Conservation (phyloP, 257 asterid species). For the Solanum chiquidenum region DNA sequence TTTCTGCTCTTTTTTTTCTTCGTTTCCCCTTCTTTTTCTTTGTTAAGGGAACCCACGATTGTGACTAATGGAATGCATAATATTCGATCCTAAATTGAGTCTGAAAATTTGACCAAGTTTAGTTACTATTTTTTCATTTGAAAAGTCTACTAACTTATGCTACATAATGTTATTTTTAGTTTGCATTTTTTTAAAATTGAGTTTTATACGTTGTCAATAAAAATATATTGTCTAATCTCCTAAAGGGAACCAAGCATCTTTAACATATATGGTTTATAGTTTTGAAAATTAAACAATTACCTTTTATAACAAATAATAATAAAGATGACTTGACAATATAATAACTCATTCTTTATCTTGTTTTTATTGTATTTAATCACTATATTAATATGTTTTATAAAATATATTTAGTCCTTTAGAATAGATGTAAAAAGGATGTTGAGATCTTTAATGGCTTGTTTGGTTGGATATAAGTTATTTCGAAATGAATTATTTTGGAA, state of each 20-base stretch:
- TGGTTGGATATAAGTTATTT: too few relatives aligned
- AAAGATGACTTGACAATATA: background rate
- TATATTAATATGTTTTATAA: background rate
- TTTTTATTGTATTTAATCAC: background rate
- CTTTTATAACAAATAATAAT: background rate
- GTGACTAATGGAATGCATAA: background rate
- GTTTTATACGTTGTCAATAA: background rate
- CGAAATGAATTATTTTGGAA: too few relatives aligned
- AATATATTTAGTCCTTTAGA: background rate
- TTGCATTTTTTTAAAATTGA: background rate
- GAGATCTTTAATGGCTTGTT: too few relatives aligned
- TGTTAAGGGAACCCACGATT: background rate
- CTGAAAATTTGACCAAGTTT: background rate
- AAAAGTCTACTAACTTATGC: background rate
- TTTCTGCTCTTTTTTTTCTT: background rate
- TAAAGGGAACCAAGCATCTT: background rate
- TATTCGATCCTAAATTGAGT: background rate
- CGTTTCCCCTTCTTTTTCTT: background rate
- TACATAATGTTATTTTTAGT: background rate
- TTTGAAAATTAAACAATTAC: background rate
- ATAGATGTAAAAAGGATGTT: background rate
- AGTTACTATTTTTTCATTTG: background rate
- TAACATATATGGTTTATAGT: background rate
- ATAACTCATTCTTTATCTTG: background rate
- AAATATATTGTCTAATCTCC: background rate